Base-by-base conservation (phyloP, 106 monocot genomes). In the Dactylorhiza incarnata region DNA sequence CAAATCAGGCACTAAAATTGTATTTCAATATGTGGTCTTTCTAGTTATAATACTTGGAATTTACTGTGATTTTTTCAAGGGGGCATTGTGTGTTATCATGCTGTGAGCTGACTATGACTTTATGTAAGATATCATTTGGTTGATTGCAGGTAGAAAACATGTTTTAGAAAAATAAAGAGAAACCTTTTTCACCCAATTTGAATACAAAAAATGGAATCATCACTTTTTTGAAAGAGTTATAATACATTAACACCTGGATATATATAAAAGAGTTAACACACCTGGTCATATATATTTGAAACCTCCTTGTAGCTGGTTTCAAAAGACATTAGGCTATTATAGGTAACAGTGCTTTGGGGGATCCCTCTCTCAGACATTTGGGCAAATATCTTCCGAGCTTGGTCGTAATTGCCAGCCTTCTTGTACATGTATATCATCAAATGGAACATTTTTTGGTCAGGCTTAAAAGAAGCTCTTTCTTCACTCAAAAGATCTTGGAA, bases 381-480 rank as follows among this genome's bases (percentile, higher is more conserved):
- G 16, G 87, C 81, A 86, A 99, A 99, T 80, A 86, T 76, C 81
- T 71, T 91, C 23, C 89, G 94, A 78, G 97, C 97, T 73, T 87
- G 81, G 62, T 94, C 75, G 83, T 91, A 94, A 45, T 91, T 86
- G 44, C 89, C 89, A 68, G 97, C 86, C 81, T 99, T 94, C 79
- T 88, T 99, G 76, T 94, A 83, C 97, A 94, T 94, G 73, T 94
- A 99, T 63, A 99, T 99, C 89, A 99, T 99, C 97, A 94, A 88
- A 82, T 94, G 93, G 74, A 94, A 99, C 91, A 94, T 94, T 83
- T 91, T 91, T 82, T 94, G 97, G 80, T 99, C 97, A 48, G 97
- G 94, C 82, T 91, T 99, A 68, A 94, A 89, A 54, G 85, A 54
- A 80, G 89, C 73, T 53, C 83, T 84, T 67, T 86, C 91, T 75